Conservation (phyloP, 2,329 filamentous ascomycete genomes). For the Phyllosticta ampelicida region DNA sequence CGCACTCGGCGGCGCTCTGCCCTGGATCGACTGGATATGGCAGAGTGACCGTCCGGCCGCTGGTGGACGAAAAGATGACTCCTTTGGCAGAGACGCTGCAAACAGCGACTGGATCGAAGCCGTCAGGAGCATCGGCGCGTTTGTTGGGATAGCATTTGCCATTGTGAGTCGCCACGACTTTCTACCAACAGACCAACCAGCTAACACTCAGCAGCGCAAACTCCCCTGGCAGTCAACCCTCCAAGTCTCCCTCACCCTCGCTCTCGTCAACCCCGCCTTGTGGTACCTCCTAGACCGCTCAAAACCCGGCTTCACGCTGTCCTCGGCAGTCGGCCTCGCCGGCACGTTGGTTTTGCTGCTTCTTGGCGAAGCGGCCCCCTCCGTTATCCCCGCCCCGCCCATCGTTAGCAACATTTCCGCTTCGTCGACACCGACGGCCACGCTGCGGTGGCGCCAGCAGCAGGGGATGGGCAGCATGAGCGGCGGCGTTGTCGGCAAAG, state of each 20-base stretch:
- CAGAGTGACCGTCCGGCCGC: conserved; percentile 37
- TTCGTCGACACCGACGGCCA: not conserved
- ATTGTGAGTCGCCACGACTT: conserved; percentile 57
- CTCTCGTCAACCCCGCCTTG: conserved; percentile 80
- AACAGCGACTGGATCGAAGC: conserved; percentile 61
- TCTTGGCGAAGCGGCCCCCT: conserved; percentile 68
- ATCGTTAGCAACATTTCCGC: conserved; percentile 9
- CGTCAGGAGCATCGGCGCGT: conserved; percentile 58
- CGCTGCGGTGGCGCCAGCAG: conserved; percentile 15
- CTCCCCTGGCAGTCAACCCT: conserved; percentile 89
- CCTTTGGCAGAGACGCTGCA: conserved; percentile 20
- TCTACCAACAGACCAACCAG: not conserved
- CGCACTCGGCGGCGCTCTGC: conserved; percentile 65
- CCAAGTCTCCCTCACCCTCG: conserved; percentile 83
- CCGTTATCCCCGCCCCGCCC: conserved; percentile 42
- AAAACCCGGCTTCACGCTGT: conserved; percentile 71
- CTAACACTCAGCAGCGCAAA: conserved; percentile 50
- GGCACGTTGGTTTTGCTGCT: conserved; percentile 66
- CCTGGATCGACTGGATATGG: conserved; percentile 74
- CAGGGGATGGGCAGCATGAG: conserved; percentile 10
- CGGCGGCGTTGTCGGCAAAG: conserved; percentile 33
- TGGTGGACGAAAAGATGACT: conserved; percentile 20
- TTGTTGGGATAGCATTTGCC: conserved; percentile 63
- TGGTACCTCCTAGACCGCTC: conserved; percentile 97
- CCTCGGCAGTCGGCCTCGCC: conserved; percentile 58